Percentiles rank a stretch among this genome's conserved stretches.
Evolutionary conservation across 2,329 filamentous ascomycete species (phyloP).

Genomic region (Periglandula ipomoeae): DNA sequence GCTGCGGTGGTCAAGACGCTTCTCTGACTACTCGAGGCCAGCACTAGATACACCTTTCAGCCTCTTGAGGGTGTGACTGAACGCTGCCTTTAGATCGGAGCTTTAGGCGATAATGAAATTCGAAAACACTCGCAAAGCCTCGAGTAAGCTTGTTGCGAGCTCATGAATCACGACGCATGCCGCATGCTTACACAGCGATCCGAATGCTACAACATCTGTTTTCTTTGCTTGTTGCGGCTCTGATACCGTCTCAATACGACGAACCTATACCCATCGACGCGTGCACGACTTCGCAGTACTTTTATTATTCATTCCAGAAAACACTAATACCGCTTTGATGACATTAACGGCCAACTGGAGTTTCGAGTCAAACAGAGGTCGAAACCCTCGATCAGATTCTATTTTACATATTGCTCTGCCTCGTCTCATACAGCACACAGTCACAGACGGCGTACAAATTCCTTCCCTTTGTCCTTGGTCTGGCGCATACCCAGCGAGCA

Average conservation of each 20-base stretch:
- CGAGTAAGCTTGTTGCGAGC: conserved; percentile 21
- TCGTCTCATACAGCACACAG: background rate
- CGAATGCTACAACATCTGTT: no score
- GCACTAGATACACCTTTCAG: conserved; percentile 63
- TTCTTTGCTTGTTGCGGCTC: no score
- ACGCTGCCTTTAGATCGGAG: conserved; percentile 78
- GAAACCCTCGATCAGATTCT: background rate
- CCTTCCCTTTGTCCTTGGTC: background rate
- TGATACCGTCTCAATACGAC: background rate
- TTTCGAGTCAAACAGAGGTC: background rate
- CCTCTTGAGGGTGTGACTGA: conserved; percentile 70
- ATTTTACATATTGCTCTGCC: background rate
- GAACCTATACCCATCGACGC: background rate
- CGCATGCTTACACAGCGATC: no score
- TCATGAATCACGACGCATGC: background rate
- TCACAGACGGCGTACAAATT: background rate
- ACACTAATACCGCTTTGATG: background rate
- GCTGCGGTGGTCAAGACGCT: conserved; percentile 73
- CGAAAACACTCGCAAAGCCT: conserved; percentile 40
- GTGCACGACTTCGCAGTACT: background rate
- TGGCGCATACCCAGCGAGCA: background rate
- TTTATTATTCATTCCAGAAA: background rate
- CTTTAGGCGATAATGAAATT: conserved; percentile 68
- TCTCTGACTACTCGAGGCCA: conserved; percentile 69
- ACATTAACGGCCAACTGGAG: background rate